Conservation (phyloP, 2,329 filamentous ascomycete genomes). For the Monosporascus sp. region DNA sequence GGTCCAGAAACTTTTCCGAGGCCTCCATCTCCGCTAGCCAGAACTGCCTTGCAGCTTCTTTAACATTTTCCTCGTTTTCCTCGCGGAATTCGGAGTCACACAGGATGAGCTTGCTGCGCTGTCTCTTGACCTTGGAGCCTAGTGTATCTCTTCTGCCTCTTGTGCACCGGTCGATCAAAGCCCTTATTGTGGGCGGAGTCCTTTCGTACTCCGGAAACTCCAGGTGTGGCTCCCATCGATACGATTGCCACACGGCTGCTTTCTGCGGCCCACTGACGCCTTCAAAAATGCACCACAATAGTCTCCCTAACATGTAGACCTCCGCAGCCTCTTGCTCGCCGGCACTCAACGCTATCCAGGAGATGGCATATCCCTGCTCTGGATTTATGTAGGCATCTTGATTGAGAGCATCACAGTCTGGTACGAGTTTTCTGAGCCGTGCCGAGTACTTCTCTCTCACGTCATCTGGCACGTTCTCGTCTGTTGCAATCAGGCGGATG, state of each 20-base stretch:
- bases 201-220: slow-evolving; percentile 49
- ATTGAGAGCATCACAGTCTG: slow-evolving; percentile 37
- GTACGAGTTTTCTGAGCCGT: slow-evolving; percentile 38
- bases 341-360: slow-evolving; percentile 48
- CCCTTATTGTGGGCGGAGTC: slow-evolving; percentile 40
- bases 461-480: slow-evolving; percentile 37
- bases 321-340: slow-evolving; percentile 51
- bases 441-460: slow-evolving; percentile 34
- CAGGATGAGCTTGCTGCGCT: slow-evolving; percentile 41
- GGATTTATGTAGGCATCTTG: slow-evolving; percentile 44
- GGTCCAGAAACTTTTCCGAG: slow-evolving; percentile 41
- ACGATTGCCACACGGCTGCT: slow-evolving; percentile 54
- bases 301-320: slow-evolving; percentile 57
- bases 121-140: slow-evolving; percentile 38
- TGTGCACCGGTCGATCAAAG: slow-evolving; percentile 48
- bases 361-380: slow-evolving; percentile 45
- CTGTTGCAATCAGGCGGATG: slow-evolving; percentile 45
- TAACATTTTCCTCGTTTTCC: slow-evolving; percentile 28
- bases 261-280: slow-evolving; percentile 52
- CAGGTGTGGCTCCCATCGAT: slow-evolving; percentile 47
- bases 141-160: slow-evolving; percentile 40
- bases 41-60: slow-evolving; percentile 34
- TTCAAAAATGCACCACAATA: slow-evolving; percentile 60
- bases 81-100: slow-evolving; percentile 26
- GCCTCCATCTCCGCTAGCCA: slow-evolving; percentile 43